A percentile compares a stretch with the other conserved stretches of the same genome.
These are phyloP conservation scores for Hericium erinaceus DNA, from an alignment of 768 basidiomycete species.

Conservation along the genomic window DNA sequence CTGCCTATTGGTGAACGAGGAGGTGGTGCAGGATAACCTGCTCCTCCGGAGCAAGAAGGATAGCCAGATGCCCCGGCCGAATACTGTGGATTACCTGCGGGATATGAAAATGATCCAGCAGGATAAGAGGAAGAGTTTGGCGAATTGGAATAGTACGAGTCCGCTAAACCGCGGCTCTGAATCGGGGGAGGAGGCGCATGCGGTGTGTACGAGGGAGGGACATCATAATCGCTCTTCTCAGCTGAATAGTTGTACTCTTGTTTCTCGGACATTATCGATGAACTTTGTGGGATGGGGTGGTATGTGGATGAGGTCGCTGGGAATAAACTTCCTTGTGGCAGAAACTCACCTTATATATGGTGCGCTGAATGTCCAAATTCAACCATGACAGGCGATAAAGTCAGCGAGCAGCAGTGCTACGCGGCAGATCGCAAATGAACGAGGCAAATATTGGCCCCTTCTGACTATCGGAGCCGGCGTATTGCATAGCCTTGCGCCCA, in stretches of 20 bases:
- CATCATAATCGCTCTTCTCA: no score
- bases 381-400: no score
- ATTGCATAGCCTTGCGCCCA: no score
- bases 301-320: background rate
- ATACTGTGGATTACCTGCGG: no score
- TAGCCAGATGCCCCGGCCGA: no score
- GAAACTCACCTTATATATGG: background rate
- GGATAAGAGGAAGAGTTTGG: background rate
- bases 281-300: background rate
- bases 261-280: background rate
- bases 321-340: background rate
- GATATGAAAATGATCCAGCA: background rate
- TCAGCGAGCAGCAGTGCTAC: no score
- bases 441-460: no score
- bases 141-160: background rate
- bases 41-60: background rate
- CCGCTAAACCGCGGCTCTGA: background rate
- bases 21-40: background rate
- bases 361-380: no score
- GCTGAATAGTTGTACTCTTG: background rate
- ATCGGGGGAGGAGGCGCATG: background rate
- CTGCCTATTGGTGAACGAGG: no score
- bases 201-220: background rate
- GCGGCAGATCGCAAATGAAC: no score
- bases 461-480: no score